Evolutionary conservation across 192 early-diverging fungal species (phyloP), one percentile per base, ranked within the genome.

Genomic region (Geranomyces variabilis): DNA sequence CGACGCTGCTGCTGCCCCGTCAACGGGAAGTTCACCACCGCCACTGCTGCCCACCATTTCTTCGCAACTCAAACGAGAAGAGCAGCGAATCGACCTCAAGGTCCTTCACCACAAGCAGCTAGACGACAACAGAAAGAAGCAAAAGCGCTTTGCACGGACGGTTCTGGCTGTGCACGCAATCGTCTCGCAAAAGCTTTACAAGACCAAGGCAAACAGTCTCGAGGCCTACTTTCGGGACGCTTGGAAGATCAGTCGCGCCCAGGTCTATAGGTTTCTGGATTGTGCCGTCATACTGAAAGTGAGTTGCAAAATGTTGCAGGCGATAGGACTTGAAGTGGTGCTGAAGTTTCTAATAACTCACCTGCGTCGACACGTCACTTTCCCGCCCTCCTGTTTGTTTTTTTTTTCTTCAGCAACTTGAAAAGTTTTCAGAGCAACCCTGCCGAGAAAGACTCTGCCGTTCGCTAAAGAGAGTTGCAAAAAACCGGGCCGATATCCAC

Each of bases 241-340:
- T 24, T 84, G 82, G 82, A 81, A 80, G 56, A 84, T 84, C 53
- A 75, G 73, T 8, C 58, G 82, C 17, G 82, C 82, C 4, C 82
- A 84, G 63, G 80, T 81, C 19, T 85, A 85, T 53, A 62, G 83
- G 51, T 85, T 85, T 59, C 43, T 85, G 64, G 83, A 85, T 64
- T 83, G 81, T 60, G 81, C 81, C 36, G 45, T 68, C 4, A 81
- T 84, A 63, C 67, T 83, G 58, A 70, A 66, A 34, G 80, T 81
- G 34, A 66, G 67, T 49, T 19, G 47, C 19, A 47, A 47, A n/a
- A n/a, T n/a, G n/a, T n/a, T n/a, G n/a, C n/a, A n/a, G n/a, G n/a
- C n/a, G n/a, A n/a, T n/a, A 26, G 56, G 13, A 58, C 28, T 12
- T 12, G 47, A 48, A 48, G n/a, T 48, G 12, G 13, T n/a, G 47